Percentiles rank a stretch among this genome's conserved stretches.
Evolutionary conservation across 1,284 basidiomycete genomes (phyloP).

Genomic region (Sporisorium graminicola): DNA sequence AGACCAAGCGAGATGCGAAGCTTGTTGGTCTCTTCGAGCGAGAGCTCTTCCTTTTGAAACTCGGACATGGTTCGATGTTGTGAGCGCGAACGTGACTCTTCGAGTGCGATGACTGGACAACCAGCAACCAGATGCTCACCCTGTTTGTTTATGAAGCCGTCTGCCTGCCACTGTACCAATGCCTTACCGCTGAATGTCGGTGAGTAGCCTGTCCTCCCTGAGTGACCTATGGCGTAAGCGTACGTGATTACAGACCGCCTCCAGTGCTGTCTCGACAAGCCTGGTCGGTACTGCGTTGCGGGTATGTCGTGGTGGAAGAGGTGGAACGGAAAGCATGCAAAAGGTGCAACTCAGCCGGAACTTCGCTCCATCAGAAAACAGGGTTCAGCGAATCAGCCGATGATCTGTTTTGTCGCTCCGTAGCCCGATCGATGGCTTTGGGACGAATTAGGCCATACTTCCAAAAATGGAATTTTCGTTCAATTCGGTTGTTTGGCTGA

Average conservation of each 20-base stretch:
- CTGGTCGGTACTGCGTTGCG: too few species aligned
- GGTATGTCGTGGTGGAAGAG: not conserved
- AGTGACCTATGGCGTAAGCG: not conserved
- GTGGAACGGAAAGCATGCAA: not conserved
- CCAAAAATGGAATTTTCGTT: constrained; percentile 13
- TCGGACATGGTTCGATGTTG: constrained; percentile 62
- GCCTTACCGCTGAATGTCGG: not conserved
- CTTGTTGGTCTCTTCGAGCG: constrained; percentile 97
- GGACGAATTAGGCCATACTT: not conserved
- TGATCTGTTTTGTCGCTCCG: not conserved
- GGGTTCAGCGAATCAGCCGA: constrained; percentile 3
- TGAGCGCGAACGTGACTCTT: constrained; percentile 33
- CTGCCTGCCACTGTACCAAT: not conserved
- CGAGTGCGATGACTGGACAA: constrained; percentile 5
- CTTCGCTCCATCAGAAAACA: not conserved
- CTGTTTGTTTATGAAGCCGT: constrained; percentile 13
- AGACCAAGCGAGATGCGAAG: constrained; percentile 94
- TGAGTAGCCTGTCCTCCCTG: not conserved
- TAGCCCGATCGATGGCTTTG: constrained; percentile 1
- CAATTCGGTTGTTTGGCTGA: not conserved
- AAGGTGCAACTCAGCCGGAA: not conserved
- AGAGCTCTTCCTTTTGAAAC: constrained; percentile 78
- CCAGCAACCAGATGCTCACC: constrained; percentile 34
- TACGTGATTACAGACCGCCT: too few species aligned
- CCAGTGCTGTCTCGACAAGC: not conserved